These are phyloP conservation scores for Parasarocladium wereldwijsianum DNA, from an alignment of 2,329 filamentous ascomycete genomes.

Conservation along the genomic window DNA sequence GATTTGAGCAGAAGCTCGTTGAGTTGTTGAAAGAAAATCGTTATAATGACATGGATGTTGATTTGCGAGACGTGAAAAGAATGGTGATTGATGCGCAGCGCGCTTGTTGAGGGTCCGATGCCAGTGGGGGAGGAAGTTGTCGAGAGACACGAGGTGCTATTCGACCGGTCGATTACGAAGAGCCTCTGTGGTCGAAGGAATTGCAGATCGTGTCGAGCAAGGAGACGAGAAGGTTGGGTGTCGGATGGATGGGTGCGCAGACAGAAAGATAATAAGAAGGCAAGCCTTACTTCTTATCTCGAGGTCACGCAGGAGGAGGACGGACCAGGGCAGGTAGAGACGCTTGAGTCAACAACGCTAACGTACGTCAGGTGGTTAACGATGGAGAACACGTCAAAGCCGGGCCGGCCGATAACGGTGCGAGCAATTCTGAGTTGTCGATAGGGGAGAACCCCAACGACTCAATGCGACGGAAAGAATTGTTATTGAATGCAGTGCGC, in stretches of 20 bases:
- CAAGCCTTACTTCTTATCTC: no score
- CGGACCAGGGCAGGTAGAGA: constrained; percentile 2
- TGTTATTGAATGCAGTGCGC: constrained; percentile 7
- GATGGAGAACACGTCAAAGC: constrained; percentile 1
- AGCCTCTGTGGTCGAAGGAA: no score
- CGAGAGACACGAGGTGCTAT: no score
- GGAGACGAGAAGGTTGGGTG: no score
- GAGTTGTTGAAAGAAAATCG: constrained; percentile 19
- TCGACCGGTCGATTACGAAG: no score
- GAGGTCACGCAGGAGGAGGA: no score
- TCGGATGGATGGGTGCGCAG: no score
- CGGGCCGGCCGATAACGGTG: constrained; percentile 1
- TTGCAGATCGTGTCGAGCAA: no score
- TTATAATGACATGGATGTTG: constrained; percentile 28
- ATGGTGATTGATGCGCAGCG: constrained; percentile 9
- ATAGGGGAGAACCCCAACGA: constrained; percentile 11
- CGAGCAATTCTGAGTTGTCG: constrained; percentile 6
- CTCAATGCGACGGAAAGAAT: constrained; percentile 9
- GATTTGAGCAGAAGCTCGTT: constrained; percentile 15
- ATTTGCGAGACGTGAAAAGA: constrained; percentile 12
- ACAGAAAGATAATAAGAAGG: no score
- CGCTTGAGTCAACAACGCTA: constrained; percentile 3
- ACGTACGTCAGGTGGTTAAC: not conserved
- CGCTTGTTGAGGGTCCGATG: constrained; percentile 4
- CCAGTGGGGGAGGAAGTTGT: constrained; percentile 7